Conservation (phyloP, 169 alveolate genomes). For the Cyclospora cayetanensis region DNA sequence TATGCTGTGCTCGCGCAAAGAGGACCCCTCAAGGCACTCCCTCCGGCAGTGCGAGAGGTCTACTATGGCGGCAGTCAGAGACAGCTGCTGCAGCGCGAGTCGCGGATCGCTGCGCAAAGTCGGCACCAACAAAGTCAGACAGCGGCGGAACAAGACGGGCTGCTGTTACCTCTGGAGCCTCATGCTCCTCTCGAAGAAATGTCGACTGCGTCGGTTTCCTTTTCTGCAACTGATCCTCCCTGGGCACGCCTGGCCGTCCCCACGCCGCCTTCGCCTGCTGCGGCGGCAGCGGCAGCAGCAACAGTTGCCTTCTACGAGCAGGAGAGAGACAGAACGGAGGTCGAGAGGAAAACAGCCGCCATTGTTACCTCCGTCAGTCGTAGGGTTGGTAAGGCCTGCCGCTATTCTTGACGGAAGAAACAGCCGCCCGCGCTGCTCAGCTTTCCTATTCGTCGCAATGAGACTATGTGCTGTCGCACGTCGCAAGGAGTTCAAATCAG, state of each 20-base stretch:
- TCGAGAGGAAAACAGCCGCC: background rate
- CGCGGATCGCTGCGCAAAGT: background rate
- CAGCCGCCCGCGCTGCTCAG: background rate
- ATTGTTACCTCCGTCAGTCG: no score
- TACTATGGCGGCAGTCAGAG: background rate
- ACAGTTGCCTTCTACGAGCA: background rate
- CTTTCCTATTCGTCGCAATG: background rate
- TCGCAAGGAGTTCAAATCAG: background rate
- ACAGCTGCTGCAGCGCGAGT: background rate
- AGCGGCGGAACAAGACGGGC: background rate
- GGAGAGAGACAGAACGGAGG: background rate
- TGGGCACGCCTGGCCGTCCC: no score
- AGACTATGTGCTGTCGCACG: background rate
- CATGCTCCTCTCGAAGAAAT: background rate
- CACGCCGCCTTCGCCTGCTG: background rate
- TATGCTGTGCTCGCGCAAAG: background rate
- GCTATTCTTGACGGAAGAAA: no score
- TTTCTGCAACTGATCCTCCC: background rate
- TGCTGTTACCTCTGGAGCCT: background rate
- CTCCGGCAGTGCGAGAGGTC: background rate
- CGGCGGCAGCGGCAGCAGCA: slow-evolving; percentile 17
- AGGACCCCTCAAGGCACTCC: background rate
- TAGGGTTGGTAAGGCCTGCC: background rate
- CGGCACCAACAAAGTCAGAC: background rate
- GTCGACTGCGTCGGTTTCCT: background rate